Percentiles rank a stretch among this genome's conserved stretches.
Conservation (phyloP, 345 rosid species). For the Theobroma cacao region DNA sequence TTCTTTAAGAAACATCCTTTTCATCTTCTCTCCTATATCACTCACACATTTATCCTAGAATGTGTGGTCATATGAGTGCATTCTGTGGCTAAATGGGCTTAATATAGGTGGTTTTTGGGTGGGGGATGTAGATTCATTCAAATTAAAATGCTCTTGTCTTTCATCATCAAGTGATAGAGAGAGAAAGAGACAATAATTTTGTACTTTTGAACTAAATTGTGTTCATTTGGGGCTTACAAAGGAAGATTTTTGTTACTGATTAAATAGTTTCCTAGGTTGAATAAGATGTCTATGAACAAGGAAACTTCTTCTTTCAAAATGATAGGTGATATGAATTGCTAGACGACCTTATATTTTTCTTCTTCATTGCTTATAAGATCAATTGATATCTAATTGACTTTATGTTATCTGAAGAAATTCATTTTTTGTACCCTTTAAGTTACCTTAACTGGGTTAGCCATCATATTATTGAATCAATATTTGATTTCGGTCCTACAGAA, state of each 20-base stretch:
- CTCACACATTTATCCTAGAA: neutral
- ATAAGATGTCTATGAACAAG: neutral
- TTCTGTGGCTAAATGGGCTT: too few relatives aligned
- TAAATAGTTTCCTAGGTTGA: neutral
- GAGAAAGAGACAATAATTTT: too few relatives aligned
- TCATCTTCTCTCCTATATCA: neutral
- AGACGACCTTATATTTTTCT: neutral
- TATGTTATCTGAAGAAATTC: too few relatives aligned
- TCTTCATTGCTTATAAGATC: neutral
- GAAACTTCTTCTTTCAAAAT: neutral
- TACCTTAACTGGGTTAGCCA: too few relatives aligned
- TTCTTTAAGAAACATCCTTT: neutral
- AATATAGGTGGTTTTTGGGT: too few relatives aligned
- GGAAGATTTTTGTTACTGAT: neutral
- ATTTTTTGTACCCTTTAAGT: neutral
- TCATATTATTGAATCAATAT: neutral
- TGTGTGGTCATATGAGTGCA: too few relatives aligned
- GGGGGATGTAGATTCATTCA: too few relatives aligned
- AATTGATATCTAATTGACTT: neutral
- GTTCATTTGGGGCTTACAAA: neutral
- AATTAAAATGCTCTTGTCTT: too few relatives aligned
- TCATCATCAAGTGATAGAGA: too few relatives aligned
- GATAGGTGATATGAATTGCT: neutral
- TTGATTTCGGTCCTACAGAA: constrained; percentile 37
- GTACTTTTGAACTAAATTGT: neutral